Evolutionary conservation across 768 basidiomycete genomes (phyloP), one percentile per base, ranked within the genome.

Genomic region (Boletus subparvulus): DNA sequence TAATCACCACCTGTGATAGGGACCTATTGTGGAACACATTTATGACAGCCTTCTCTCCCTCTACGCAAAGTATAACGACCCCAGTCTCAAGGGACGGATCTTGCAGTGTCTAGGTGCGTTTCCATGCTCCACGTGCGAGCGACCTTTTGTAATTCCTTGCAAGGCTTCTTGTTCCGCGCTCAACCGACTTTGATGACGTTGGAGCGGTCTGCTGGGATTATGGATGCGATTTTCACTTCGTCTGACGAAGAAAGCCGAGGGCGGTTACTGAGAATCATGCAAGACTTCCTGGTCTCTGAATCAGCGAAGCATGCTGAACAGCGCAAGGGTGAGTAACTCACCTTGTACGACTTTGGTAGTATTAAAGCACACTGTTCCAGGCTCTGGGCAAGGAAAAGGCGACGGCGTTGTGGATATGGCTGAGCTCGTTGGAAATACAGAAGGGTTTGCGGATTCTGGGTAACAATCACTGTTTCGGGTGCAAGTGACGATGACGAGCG

Each of bases 361-460:
- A 12, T 39, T 54, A 13, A 61, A 17, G 8, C 19, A 1, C 4
- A 19, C 10, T 4, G 0, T 24, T 50, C 30, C 40, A 71, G 72
- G 17, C 12, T 56, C 60, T 35, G 56, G 46, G 4, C 56, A 72
- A 54, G 62, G 52, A 17, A 70, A 66, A 49, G 58, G 57, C 9
- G 68, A 73, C 0, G 61, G 72, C 8, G 77, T 83, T 24, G 85
- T 98, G 50, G 85, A 95, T 64, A 94, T 99, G 87, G 88, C 89
- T 0, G 93, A 97, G 65, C 78, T 99, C 10, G 90, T 98, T 4
- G 97, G 97, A 1, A 95, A 96, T 64, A 94, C 94, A 0, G 90
- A 94, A 65, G 93, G 89, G 1, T 96, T 98, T 69, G 94, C 96
- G 0, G 97, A 98, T 64, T 98, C 96, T 7, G 95, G 95, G 97